Conservation (phyloP, 495 filamentous ascomycete species). For the Alectoria sarmentosa region DNA sequence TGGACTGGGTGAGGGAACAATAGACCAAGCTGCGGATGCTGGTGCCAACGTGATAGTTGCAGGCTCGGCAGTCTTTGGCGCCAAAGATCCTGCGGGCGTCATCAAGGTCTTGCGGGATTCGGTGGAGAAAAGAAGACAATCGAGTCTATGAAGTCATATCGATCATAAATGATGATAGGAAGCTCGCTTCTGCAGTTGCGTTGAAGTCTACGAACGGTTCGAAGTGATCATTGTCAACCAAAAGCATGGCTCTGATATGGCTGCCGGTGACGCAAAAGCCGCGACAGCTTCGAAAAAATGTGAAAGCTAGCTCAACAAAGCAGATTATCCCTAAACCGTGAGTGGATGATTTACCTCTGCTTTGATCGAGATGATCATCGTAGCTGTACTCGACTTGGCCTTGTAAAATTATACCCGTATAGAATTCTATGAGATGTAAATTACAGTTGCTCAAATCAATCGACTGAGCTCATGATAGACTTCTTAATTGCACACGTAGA, state of each 20-base stretch:
- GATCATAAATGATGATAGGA: neutral
- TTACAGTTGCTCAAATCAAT: neutral
- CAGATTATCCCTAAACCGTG: neutral
- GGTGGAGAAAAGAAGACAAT: constrained; percentile 47
- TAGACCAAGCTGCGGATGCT: constrained; percentile 90
- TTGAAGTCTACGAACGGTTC: neutral
- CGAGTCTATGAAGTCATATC: constrained; percentile 9
- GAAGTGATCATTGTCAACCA: neutral
- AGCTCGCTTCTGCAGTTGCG: neutral
- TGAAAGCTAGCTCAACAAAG: neutral
- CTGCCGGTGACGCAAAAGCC: neutral
- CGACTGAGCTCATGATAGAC: neutral
- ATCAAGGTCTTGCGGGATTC: constrained; percentile 71
- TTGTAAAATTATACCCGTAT: neutral
- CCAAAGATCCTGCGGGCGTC: constrained; percentile 76
- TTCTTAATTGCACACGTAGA: neutral
- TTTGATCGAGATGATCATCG: neutral
- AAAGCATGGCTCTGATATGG: neutral
- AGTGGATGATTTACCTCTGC: neutral
- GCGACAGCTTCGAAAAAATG: neutral
- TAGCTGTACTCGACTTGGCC: neutral
- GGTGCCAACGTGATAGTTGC: constrained; percentile 98
- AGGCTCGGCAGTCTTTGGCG: constrained; percentile 94
- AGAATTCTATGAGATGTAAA: neutral
- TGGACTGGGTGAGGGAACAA: constrained; percentile 77